Evolutionary conservation across 441 rosid genomes (phyloP).

Genomic region (Cnidoscolus chayamansa): DNA sequence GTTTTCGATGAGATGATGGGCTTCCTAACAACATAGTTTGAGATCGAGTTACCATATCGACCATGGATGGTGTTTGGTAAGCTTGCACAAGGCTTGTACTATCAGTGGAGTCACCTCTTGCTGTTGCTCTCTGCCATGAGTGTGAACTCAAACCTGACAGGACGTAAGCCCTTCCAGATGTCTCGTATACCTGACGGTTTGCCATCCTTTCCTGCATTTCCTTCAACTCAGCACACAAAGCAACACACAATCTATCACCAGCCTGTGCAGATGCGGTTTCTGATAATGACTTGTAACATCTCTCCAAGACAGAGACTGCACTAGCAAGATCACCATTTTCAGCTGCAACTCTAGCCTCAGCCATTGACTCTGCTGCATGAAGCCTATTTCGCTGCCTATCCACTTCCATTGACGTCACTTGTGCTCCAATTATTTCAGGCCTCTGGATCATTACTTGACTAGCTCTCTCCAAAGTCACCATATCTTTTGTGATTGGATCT

Average conservation of each 20-base stretch:
- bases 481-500: constrained; percentile 65
- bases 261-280: constrained; percentile 62
- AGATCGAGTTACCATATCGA: constrained; percentile 77
- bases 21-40: constrained; percentile 57
- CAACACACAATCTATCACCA: constrained; percentile 58
- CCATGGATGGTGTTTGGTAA: constrained; percentile 89
- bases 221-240: constrained; percentile 74
- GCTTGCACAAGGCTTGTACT: constrained; percentile 68
- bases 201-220: constrained; percentile 96
- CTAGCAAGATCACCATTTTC: constrained; percentile 65
- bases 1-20: constrained; percentile 60
- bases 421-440: constrained; percentile 42
- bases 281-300: constrained; percentile 43
- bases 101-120: constrained; percentile 88
- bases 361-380: constrained; percentile 77
- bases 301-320: constrained; percentile 62
- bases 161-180: constrained; percentile 88
- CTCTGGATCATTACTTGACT: constrained; percentile 52
- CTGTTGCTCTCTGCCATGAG: constrained; percentile 94
- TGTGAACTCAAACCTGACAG: constrained; percentile 96
- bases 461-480: constrained; percentile 40
- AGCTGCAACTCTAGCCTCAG: constrained; percentile 64
- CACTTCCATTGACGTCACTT: constrained; percentile 64
- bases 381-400: constrained; percentile 83
- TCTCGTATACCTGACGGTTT: constrained; percentile 72